Evolutionary conservation across 352 stramenopile species (phyloP), one percentile per base, ranked within the genome.

Genomic region (Phytophthora colocasiae): DNA sequence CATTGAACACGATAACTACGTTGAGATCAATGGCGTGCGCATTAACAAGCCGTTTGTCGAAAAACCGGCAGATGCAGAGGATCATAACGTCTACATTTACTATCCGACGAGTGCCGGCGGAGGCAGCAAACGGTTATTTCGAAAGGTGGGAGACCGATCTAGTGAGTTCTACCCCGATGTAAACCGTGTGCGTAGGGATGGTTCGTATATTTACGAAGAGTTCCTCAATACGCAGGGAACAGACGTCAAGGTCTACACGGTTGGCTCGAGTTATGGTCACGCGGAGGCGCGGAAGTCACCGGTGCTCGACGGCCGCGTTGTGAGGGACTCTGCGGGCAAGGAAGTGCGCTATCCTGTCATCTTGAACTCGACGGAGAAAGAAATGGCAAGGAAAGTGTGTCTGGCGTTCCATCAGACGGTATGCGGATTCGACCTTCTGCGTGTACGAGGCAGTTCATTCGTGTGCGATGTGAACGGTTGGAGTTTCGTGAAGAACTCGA

Each of bases 71-170:
- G 87, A 99, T 75, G 97, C 97, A 1, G 98, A 99, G 63, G 97
- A 99, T 84, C 98, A 99, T 78, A 99, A 99, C 69, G 97, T 99
- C 63, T 97, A 98, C 73, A 99, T 99, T 69, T 99, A 99, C 77
- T 99, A 99, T 69, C 98, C 98, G 0, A 97, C 92, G 22, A 98
- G 85, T 55, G 97, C 97, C 10, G 98, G 98, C 26, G 98, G 98
- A 22, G 98, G 98, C 26, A 99, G 96, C 71, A 99, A 99, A 73
- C 97, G 98, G 19, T 74, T 99, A 2, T 99, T 99, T 77, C 95
- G 98, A 10, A 99, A 99, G 79, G 93, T 99, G 11, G 89, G 89
- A 46, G 90, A 98, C 63, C 88, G 90, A 36, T 96, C 85, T 11
- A 95, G 83, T 51, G 95, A 98, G 58, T 99, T 99, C 64, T 99